A percentile compares a stretch with the other conserved stretches of the same genome.
These are phyloP conservation scores for Saitoella complicata DNA, from an alignment of 805 yeast species.

Conservation along the genomic window DNA sequence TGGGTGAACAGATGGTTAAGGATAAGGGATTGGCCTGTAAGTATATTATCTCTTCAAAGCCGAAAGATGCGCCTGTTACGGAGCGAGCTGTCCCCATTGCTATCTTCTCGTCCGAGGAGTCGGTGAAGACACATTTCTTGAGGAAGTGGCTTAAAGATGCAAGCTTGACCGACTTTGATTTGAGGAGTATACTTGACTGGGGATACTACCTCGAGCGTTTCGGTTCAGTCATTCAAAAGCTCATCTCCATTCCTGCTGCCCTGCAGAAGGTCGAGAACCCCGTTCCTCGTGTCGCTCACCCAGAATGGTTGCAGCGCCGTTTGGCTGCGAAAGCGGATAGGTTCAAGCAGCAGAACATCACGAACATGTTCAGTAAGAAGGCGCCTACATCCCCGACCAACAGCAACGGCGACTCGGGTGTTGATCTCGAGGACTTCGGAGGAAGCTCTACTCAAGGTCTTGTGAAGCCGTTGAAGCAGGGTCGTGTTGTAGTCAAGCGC, in stretches of 20 bases:
- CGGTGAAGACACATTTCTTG: slow-evolving; percentile 54
- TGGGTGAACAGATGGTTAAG: slow-evolving; percentile 91
- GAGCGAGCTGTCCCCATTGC: slow-evolving; percentile 96
- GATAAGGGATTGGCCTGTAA: slow-evolving; percentile 93
- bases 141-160: slow-evolving; percentile 80
- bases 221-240: slow-evolving; percentile 84
- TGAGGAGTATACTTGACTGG: slow-evolving; percentile 86
- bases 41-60: slow-evolving; percentile 74
- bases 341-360: slow-evolving; percentile 52
- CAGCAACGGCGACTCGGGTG: slow-evolving; percentile 21
- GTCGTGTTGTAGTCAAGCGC: slow-evolving; percentile 7
- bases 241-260: slow-evolving; percentile 95
- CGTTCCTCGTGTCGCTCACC: slow-evolving; percentile 85
- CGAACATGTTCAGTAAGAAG: slow-evolving; percentile 34
- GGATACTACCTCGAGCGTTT: slow-evolving; percentile 76
- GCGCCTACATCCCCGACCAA: slow-evolving; percentile 24
- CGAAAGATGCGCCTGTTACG: slow-evolving; percentile 75
- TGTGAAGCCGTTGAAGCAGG: neutral
- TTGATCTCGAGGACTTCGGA: slow-evolving; percentile 15
- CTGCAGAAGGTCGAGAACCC: slow-evolving; percentile 77
- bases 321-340: slow-evolving; percentile 44
- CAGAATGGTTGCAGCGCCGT: slow-evolving; percentile 71
- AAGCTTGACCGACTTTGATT: slow-evolving; percentile 63
- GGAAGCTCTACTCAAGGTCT: neutral
- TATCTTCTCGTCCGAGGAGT: slow-evolving; percentile 68